These are phyloP conservation scores for Leishmania amazonensis DNA, from an alignment of 208 protist species.

Conservation along the genomic window DNA sequence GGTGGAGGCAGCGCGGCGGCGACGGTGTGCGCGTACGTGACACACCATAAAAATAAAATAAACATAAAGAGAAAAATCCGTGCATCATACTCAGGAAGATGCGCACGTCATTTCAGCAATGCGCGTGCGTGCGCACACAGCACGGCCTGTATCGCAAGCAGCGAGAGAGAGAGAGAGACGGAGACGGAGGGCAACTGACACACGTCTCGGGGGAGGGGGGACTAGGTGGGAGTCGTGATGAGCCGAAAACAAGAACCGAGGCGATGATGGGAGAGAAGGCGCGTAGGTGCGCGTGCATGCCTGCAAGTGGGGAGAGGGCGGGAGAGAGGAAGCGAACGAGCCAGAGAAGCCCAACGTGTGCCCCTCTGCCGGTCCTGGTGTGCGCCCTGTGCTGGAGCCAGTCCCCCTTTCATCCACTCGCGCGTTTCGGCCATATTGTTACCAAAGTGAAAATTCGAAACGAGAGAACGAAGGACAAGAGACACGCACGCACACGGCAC, in stretches of 20 bases:
- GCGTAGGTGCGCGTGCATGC: neutral
- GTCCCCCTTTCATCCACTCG: neutral
- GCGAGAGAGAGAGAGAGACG: neutral
- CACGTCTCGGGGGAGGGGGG: no score
- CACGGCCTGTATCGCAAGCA: neutral
- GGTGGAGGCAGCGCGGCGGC: no score
- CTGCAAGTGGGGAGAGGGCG: neutral
- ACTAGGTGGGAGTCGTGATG: neutral
- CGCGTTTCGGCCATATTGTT: slow-evolving; percentile 29
- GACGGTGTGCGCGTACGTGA: neutral
- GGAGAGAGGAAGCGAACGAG: neutral
- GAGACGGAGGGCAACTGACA: neutral
- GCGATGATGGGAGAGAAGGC: neutral
- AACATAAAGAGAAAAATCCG: neutral
- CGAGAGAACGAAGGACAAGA: neutral
- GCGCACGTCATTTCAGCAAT: neutral
- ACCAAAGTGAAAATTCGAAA: slow-evolving; percentile 36
- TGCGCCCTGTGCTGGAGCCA: neutral
- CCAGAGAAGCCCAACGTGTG: neutral
- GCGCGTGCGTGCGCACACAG: neutral
- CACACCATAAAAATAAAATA: neutral
- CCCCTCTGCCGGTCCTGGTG: neutral
- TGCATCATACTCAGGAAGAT: neutral
- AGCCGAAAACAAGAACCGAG: neutral
- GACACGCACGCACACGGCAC: neutral